phyloP scores from a whole-genome alignment of 257 asterid genomes.

The Lithospermum erythrorhizon region DNA sequence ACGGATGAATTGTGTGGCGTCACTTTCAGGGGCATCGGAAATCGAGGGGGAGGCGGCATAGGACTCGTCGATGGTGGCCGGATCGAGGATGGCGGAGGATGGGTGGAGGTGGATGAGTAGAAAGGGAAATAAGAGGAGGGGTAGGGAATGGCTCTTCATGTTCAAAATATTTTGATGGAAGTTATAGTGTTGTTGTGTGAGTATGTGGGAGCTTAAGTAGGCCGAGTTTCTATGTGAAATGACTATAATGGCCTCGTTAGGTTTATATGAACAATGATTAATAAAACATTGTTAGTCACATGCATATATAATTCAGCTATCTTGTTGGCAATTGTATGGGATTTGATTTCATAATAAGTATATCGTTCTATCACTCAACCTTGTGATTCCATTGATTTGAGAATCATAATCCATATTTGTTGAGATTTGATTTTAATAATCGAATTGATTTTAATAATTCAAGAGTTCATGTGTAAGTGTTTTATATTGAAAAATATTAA shows the following conservation, averaged over 20 bases:
- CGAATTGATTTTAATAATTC: too few species aligned
- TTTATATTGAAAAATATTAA: too few species aligned
- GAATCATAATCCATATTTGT: too few species aligned
- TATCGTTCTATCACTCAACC: too few species aligned
- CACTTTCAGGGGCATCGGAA: neutral
- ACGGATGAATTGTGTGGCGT: slow-evolving; percentile 53
- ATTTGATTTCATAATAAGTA: neutral
- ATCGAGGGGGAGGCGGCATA: slow-evolving; percentile 7
- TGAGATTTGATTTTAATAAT: too few species aligned
- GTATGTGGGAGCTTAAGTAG: neutral
- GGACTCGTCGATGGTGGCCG: slow-evolving; percentile 16
- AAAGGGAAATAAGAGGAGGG: slow-evolving; percentile 11
- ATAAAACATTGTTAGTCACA: neutral
- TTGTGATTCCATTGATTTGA: too few species aligned
- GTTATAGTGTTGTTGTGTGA: neutral
- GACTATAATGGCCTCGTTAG: neutral
- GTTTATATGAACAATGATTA: neutral
- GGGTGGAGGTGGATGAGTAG: slow-evolving; percentile 18
- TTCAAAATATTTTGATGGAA: neutral
- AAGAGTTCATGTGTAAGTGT: too few species aligned
- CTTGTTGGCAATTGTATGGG: neutral
- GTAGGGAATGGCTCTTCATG: slow-evolving; percentile 4
- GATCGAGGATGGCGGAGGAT: slow-evolving; percentile 13
- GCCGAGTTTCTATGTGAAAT: neutral
- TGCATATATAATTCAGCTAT: neutral